These are phyloP conservation scores for Naganishia friedmannii DNA, from an alignment of 768 basidiomycete genomes.

Conservation along the genomic window DNA sequence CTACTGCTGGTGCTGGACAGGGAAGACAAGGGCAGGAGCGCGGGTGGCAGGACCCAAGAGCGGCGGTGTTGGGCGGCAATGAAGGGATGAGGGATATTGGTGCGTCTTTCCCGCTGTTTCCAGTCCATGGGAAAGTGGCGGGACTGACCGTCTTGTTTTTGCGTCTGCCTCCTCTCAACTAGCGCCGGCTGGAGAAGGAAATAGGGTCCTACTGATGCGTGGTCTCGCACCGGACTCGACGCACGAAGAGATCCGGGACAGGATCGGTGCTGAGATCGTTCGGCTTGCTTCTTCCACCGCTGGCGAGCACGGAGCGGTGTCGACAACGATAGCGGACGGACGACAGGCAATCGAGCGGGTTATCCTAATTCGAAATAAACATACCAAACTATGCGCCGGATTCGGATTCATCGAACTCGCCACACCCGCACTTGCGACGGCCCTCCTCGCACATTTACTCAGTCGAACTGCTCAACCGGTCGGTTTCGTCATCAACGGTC, in stretches of 20 bases:
- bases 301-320: constrained; percentile 12
- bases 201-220: constrained; percentile 78
- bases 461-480: constrained; percentile 79
- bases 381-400: constrained; percentile 82
- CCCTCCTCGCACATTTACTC: constrained; percentile 79
- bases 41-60: constrained; percentile 57
- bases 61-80: constrained; percentile 63
- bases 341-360: constrained; percentile 85
- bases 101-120: constrained; percentile 53
- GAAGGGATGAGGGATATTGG: constrained; percentile 97
- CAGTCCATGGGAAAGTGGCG: background rate
- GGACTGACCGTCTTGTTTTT: background rate
- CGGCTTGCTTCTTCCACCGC: constrained; percentile 37
- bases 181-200: constrained; percentile 57
- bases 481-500: constrained; percentile 88
- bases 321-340: constrained; percentile 57
- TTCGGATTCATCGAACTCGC: constrained; percentile 92
- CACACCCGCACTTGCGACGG: constrained; percentile 77
- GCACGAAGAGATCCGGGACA: constrained; percentile 79
- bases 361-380: constrained; percentile 81
- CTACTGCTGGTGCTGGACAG: constrained; percentile 56
- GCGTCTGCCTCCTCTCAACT: too few species aligned
- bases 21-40: constrained; percentile 42
- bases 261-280: constrained; percentile 76
- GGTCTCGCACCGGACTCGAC: constrained; percentile 84